These are phyloP conservation scores for Citrus inodora DNA, from an alignment of 345 rosid genomes.

Conservation along the genomic window DNA sequence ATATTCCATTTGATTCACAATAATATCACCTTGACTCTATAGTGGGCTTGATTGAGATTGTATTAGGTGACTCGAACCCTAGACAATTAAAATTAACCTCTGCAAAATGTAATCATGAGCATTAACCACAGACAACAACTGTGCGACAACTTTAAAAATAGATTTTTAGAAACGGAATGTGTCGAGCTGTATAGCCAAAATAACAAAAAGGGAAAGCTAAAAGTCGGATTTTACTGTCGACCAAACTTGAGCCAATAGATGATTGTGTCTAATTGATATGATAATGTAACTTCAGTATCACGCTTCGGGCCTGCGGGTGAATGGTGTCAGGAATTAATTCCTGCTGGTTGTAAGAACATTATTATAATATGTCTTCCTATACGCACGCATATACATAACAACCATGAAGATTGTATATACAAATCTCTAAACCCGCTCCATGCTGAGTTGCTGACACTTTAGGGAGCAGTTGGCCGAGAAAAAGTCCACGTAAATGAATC, in stretches of 20 bases:
- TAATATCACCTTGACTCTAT: not conserved
- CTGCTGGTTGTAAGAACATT: not conserved
- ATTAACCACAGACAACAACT: not conserved
- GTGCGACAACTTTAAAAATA: no score
- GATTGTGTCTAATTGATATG: slow-evolving; percentile 31
- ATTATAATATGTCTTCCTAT: not conserved
- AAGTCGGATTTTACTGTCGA: not conserved
- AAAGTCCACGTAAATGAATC: slow-evolving; percentile 7
- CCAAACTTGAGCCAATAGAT: slow-evolving; percentile 17
- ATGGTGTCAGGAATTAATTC: slow-evolving; percentile 2
- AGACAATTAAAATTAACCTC: not conserved
- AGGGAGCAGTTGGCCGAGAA: slow-evolving; percentile 25
- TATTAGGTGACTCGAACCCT: not conserved
- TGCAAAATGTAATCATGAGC: not conserved
- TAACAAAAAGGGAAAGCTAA: not conserved
- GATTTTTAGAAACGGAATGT: no score
- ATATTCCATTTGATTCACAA: not conserved
- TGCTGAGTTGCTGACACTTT: not conserved
- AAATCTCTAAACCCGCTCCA: not conserved
- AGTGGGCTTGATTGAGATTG: not conserved
- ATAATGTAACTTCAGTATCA: slow-evolving; percentile 21
- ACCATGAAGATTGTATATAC: not conserved
- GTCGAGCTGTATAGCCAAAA: not conserved
- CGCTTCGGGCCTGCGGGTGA: slow-evolving; percentile 12
- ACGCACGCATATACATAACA: not conserved